A percentile compares a stretch with the other conserved stretches of the same genome.
These are phyloP conservation scores for Eragrostis nindensis DNA, from an alignment of 176 grass and related monocot species.

Conservation along the genomic window DNA sequence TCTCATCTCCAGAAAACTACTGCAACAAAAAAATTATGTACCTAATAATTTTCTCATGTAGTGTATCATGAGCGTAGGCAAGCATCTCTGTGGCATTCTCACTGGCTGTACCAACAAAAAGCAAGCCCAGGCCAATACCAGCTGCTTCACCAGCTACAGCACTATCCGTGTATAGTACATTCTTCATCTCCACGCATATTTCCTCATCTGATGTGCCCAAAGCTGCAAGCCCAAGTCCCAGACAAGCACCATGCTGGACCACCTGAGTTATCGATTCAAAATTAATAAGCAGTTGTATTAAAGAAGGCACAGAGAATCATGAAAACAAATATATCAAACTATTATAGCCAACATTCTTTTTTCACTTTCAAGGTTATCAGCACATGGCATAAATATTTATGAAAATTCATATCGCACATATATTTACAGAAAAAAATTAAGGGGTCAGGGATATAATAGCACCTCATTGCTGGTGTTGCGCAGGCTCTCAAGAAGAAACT, in stretches of 20 bases:
- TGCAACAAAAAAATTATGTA: conserved; percentile 24
- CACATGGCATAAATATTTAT: background rate
- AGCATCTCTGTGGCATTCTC: conserved; percentile 84
- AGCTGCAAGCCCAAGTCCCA: conserved; percentile 92
- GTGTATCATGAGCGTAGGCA: conserved; percentile 87
- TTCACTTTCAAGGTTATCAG: background rate
- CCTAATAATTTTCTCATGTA: conserved; percentile 92
- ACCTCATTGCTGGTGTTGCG: conserved; percentile 84
- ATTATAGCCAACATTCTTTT: background rate
- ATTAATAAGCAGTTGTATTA: conserved; percentile 36
- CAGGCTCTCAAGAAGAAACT: conserved; percentile 92
- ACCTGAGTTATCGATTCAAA: conserved; percentile 65
- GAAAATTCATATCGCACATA: background rate
- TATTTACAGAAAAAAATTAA: background rate
- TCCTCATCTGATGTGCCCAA: conserved; percentile 93
- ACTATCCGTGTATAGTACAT: conserved; percentile 86
- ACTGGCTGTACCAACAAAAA: conserved; percentile 84
- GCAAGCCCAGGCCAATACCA: conserved; percentile 86
- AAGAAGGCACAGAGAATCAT: background rate
- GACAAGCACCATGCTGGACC: conserved; percentile 97
- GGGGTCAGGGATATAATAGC: background rate
- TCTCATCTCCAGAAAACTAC: background rate
- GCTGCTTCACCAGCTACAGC: conserved; percentile 96
- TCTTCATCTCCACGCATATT: conserved; percentile 93
- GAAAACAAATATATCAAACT: background rate